Percentiles rank a stretch among this genome's conserved stretches.
phyloP scores from a whole-genome alignment of 73 alveolate genomes.

The Paramecium sexaurelia region DNA sequence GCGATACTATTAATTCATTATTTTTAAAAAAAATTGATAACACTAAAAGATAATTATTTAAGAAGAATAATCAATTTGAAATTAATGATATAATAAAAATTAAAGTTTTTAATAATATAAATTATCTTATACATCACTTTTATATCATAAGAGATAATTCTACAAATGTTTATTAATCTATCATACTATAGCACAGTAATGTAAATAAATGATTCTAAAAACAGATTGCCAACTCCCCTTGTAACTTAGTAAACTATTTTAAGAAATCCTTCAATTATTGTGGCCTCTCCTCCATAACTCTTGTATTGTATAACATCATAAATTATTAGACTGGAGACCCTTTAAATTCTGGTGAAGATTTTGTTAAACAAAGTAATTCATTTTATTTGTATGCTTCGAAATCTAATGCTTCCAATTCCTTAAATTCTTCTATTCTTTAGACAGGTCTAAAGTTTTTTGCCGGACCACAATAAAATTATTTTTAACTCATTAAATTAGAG shows the following conservation, averaged over 20 bases:
- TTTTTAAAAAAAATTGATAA: not conserved
- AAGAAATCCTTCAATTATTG: not conserved
- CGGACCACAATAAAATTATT: conserved; percentile 15
- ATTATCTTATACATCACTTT: not conserved
- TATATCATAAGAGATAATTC: not conserved
- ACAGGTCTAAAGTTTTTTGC: not conserved
- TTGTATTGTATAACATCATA: not conserved
- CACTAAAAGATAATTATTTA: not conserved
- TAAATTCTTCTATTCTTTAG: not conserved
- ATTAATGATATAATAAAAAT: not conserved
- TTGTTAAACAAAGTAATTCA: not conserved
- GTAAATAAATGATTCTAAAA: conserved; percentile 35
- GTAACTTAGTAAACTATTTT: not conserved
- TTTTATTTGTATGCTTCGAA: conserved; percentile 4
- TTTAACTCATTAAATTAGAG: not conserved
- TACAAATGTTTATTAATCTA: not conserved
- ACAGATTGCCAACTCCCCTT: not conserved
- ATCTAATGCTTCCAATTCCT: not conserved
- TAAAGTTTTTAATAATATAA: not conserved
- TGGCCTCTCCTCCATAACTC: not conserved
- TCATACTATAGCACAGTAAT: not conserved
- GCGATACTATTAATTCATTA: not conserved
- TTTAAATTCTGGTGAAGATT: conserved; percentile 17
- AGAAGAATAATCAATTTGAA: not conserved
- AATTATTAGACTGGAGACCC: not conserved